A percentile compares a stretch with the other conserved stretches of the same genome.
Evolutionary conservation across 805 yeast genomes (phyloP).

Genomic region (Yarrowia sp.): DNA sequence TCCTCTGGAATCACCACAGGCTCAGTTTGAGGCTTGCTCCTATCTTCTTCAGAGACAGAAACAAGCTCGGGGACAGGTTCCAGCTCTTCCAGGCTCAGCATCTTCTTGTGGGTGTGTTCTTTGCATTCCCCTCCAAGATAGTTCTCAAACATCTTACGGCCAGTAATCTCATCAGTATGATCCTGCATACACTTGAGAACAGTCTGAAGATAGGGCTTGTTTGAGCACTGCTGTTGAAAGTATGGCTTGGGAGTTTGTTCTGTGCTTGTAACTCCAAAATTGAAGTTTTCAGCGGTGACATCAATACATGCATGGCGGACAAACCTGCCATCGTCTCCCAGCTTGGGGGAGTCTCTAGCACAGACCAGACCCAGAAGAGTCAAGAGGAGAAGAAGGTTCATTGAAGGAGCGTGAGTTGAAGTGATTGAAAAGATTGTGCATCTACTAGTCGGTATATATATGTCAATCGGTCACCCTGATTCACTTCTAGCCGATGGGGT

Average conservation of each 20-base stretch:
- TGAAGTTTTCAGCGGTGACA: slow-evolving; percentile 4
- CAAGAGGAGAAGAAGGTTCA: background rate
- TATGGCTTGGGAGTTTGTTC: background rate
- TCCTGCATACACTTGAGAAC: slow-evolving; percentile 8
- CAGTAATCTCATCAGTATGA: background rate
- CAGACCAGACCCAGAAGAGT: background rate
- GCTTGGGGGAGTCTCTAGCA: background rate
- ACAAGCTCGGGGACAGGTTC: background rate
- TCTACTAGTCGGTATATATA: background rate
- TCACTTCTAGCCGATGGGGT: background rate
- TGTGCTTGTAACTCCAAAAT: slow-evolving; percentile 9
- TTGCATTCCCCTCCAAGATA: background rate
- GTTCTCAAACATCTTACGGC: background rate
- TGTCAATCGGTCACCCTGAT: background rate
- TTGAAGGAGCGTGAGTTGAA: background rate
- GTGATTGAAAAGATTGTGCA: background rate
- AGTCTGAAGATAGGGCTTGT: slow-evolving; percentile 5
- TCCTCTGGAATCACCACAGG: background rate
- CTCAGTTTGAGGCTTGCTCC: background rate
- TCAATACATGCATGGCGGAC: background rate
- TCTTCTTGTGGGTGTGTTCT: background rate
- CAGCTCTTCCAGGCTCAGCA: background rate
- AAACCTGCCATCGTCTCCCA: background rate
- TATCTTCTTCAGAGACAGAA: background rate
- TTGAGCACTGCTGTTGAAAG: slow-evolving; percentile 8